Evolutionary conservation across 1,139 yeast species (phyloP).

Genomic region (Chernovozyma aurita): DNA sequence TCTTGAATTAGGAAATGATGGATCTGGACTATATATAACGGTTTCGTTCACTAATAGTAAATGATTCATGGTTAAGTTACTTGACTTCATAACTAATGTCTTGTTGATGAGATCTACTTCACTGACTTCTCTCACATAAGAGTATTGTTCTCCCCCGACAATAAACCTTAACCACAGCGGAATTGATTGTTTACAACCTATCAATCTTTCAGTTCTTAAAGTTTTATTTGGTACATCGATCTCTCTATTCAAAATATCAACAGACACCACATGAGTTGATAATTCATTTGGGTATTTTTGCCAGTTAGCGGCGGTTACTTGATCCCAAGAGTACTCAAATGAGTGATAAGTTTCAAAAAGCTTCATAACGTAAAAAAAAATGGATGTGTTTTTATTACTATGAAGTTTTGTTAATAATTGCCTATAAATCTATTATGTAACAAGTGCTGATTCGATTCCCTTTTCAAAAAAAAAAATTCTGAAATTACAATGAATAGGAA

Average conservation of each 20-base stretch:
- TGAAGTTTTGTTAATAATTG: too few relatives aligned
- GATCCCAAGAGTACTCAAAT: slow-evolving; percentile 87
- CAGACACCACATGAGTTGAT: slow-evolving; percentile 92
- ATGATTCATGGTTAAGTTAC: slow-evolving; percentile 78
- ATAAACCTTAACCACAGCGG: slow-evolving; percentile 76
- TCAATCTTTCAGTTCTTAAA: slow-evolving; percentile 77
- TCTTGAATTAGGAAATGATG: slow-evolving; percentile 36
- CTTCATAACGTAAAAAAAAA: too few relatives aligned
- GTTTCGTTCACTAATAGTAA: slow-evolving; percentile 80
- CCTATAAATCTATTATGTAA: too few relatives aligned
- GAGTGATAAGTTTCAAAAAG: slow-evolving; percentile 64
- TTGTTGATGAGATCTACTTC: slow-evolving; percentile 67
- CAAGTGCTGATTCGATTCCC: too few relatives aligned
- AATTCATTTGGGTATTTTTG: slow-evolving; percentile 90
- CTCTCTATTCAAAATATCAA: slow-evolving; percentile 77
- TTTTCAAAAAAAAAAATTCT: too few relatives aligned
- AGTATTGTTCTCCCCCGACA: slow-evolving; percentile 69
- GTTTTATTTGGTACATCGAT: slow-evolving; percentile 51
- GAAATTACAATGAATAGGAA: too few relatives aligned
- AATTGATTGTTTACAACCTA: slow-evolving; percentile 83
- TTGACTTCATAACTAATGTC: slow-evolving; percentile 76
- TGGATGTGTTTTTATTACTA: too few relatives aligned
- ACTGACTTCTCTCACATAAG: slow-evolving; percentile 86
- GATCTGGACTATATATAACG: slow-evolving; percentile 72
- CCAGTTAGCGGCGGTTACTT: slow-evolving; percentile 97